A percentile compares a stretch with the other conserved stretches of the same genome.
These are phyloP conservation scores for Phytophthora capsici DNA, from an alignment of 352 stramenopile species.

Conservation along the genomic window DNA sequence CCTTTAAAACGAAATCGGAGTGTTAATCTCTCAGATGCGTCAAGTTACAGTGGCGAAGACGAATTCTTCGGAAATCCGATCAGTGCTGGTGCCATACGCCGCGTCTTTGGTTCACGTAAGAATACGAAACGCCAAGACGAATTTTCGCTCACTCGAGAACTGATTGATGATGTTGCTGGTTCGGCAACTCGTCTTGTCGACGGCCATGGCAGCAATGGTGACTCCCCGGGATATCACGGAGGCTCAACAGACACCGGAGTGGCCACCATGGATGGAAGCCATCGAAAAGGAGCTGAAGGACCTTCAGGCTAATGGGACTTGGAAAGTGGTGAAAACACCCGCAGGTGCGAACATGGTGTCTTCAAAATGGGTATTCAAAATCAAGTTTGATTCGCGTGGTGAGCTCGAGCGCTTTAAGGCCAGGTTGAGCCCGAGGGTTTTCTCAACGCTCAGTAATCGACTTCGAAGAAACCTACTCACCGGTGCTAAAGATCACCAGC, in stretches of 20 bases:
- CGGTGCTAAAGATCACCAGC: slow-evolving; percentile 18
- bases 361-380: slow-evolving; percentile 38
- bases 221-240: too few relatives aligned
- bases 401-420: slow-evolving; percentile 30
- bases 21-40: background rate
- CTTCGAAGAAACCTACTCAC: slow-evolving; percentile 14
- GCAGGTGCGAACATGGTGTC: too few relatives aligned
- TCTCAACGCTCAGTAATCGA: slow-evolving; percentile 36
- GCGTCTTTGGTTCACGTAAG: too few relatives aligned
- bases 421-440: slow-evolving; percentile 13
- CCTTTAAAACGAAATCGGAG: background rate
- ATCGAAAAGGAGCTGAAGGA: background rate
- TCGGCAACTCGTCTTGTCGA: background rate
- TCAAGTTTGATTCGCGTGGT: slow-evolving; percentile 27
- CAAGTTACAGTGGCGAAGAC: background rate
- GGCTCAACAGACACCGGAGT: background rate
- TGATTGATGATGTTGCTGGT: background rate
- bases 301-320: background rate
- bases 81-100: background rate
- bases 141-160: background rate
- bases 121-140: background rate
- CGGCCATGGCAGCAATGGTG: background rate
- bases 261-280: background rate
- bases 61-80: background rate
- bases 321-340: slow-evolving; percentile 1